Conservation (phyloP, 75 land plant genomes). For the Picea glauca region DNA sequence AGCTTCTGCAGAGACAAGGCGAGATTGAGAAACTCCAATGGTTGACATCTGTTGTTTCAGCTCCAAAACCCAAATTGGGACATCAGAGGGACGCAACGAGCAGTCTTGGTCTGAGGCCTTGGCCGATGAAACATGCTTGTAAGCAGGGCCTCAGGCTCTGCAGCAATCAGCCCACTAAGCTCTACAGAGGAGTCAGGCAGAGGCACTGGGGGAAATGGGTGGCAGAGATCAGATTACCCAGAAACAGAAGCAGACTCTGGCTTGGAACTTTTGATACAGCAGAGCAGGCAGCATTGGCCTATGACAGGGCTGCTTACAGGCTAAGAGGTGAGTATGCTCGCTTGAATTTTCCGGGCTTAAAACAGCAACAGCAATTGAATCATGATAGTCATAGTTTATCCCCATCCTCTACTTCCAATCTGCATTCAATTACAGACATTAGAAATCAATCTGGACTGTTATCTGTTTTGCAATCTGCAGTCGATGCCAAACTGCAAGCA, state of each 20-base stretch:
- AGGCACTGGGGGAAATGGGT: conserved; percentile 96
- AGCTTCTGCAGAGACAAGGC: conserved; percentile 28
- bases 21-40: conserved; percentile 17
- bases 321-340: conserved; percentile 64
- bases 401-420: neutral
- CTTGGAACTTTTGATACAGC: conserved; percentile 76
- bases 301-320: conserved; percentile 53
- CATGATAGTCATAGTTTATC: neutral
- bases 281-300: conserved; percentile 55
- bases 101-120: neutral
- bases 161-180: conserved; percentile 26
- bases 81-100: neutral
- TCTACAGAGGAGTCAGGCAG: conserved; percentile 79
- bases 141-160: neutral
- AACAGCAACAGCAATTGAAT: neutral
- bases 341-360: conserved; percentile 41
- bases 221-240: conserved; percentile 72
- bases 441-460: neutral
- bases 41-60: neutral
- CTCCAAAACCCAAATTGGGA: neutral
- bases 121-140: conserved; percentile 3
- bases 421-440: neutral
- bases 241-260: conserved; percentile 73
- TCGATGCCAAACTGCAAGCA: neutral
- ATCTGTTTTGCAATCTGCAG: neutral